Evolutionary conservation across 176 grass and related monocot species (phyloP).

Genomic region (Carex littledalei): DNA sequence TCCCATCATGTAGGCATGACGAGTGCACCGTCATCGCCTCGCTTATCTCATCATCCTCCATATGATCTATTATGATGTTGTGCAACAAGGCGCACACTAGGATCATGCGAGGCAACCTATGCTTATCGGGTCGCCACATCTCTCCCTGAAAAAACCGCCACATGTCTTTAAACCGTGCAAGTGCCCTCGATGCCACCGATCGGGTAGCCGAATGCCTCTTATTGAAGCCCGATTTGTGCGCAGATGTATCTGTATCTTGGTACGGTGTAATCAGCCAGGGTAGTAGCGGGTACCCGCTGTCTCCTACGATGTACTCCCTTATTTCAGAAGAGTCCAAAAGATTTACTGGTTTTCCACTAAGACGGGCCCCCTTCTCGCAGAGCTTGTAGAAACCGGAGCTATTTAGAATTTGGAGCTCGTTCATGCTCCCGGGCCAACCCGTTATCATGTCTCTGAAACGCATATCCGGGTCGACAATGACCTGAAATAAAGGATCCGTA

Average conservation of each 20-base stretch:
- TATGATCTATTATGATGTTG: constrained; percentile 61
- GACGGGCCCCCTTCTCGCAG: constrained; percentile 60
- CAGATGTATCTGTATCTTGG: constrained; percentile 30
- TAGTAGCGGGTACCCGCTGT: constrained; percentile 65
- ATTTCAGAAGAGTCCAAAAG: constrained; percentile 40
- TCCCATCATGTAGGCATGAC: constrained; percentile 40
- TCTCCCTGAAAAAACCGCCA: constrained; percentile 87
- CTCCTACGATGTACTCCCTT: constrained; percentile 75
- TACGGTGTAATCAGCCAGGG: constrained; percentile 90
- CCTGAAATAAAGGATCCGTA: constrained; percentile 30
- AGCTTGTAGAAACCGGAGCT: constrained; percentile 62
- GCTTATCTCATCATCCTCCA: constrained; percentile 38
- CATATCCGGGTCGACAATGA: constrained; percentile 74
- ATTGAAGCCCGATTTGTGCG: constrained; percentile 50
- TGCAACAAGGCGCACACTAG: constrained; percentile 81
- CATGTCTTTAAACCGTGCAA: constrained; percentile 72
- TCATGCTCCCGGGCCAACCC: constrained; percentile 88
- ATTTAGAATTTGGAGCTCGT: constrained; percentile 53
- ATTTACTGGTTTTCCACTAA: constrained; percentile 38
- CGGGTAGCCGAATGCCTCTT: constrained; percentile 37
- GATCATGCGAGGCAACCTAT: constrained; percentile 85
- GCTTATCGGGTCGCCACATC: constrained; percentile 97
- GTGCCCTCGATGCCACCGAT: constrained; percentile 39
- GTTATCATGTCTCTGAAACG: constrained; percentile 77
- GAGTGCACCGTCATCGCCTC: background rate